Evolutionary conservation across 2,329 filamentous ascomycete genomes (phyloP).

Genomic region (Fusarium newnesense): DNA sequence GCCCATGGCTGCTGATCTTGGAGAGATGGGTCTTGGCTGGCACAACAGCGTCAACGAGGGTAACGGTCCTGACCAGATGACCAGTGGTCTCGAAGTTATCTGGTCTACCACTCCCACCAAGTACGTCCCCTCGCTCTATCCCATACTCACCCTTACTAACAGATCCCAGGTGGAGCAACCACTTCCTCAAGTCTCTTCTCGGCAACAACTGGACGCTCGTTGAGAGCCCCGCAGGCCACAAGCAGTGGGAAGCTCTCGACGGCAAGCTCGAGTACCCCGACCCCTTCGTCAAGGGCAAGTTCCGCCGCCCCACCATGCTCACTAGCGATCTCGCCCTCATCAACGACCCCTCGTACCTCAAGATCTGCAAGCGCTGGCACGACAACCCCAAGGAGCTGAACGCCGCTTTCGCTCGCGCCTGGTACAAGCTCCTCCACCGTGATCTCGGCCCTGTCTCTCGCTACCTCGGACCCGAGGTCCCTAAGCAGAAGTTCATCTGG

Average conservation of each 20-base stretch:
- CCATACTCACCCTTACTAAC: not conserved
- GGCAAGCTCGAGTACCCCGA: constrained; percentile 75
- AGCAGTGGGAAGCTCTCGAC: constrained; percentile 82
- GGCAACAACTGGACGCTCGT: constrained; percentile 81
- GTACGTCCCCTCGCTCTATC: constrained; percentile 20
- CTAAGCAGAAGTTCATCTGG: constrained; percentile 76
- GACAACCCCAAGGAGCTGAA: constrained; percentile 75
- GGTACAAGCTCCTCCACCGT: constrained; percentile 87
- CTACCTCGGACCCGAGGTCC: constrained; percentile 80
- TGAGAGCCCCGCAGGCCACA: constrained; percentile 76
- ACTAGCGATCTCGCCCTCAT: constrained; percentile 79
- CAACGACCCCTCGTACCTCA: constrained; percentile 77
- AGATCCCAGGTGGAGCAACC: constrained; percentile 69
- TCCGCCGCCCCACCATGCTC: constrained; percentile 80
- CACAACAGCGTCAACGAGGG: constrained; percentile 70
- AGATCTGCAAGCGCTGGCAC: constrained; percentile 77
- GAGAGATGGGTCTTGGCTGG: constrained; percentile 80
- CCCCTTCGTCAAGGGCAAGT: constrained; percentile 75
- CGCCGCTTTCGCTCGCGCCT: constrained; percentile 77
- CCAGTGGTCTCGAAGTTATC: constrained; percentile 80
- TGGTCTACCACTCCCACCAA: constrained; percentile 81
- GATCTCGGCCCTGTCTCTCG: constrained; percentile 78
- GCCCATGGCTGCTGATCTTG: no score
- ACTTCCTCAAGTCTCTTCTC: constrained; percentile 80
- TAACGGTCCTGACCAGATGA: constrained; percentile 78